Evolutionary conservation across 768 basidiomycete species (phyloP), one percentile per base, ranked within the genome.

Genomic region (Kwoniella bestiolae): DNA sequence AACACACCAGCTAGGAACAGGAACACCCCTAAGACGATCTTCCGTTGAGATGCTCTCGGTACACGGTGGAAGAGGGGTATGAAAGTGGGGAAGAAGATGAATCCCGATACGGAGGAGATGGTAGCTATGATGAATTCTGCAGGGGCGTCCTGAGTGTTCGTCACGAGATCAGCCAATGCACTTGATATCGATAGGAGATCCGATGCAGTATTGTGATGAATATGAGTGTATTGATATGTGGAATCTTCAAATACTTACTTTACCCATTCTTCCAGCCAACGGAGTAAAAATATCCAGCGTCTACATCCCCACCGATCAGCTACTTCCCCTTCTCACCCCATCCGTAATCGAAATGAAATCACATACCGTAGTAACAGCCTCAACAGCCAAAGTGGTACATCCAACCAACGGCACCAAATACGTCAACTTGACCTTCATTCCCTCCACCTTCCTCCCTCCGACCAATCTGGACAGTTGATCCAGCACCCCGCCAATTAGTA

Each of bases 241-340:
- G 38, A 41, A 41, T 41, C 12, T 14, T 41, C 38, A 18, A 41
- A 41, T 45, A 63, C 78, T 67, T 44, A 82, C 79, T 35, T 84
- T 85, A 34, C 92, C 91, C 53, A 90, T 86, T 7, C 92, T 87
- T 23, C 94, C 94, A 0, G 90, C 92, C 74, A 96, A 81, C 6
- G 95, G 95, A 0, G 95, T 91, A 73, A 98, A 96, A 23, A 97
- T 89, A 49, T 94, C 91, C 46, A 91, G 71, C 3, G 90, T 86
- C 5, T 87, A 45, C 29, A 11, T 34, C 18, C 14, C 21, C 21
- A 60, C 34, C 18, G 23, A 9, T 47, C 46, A 49, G 23, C 44
- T 46, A 3, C 58, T 25, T 35, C 35, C 25, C 31, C 12, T 50
- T 50, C 29, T 44, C 45, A 14, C 46, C 29, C 46, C 44, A 32